Evolutionary conservation across 2,329 filamentous ascomycete genomes (phyloP), one percentile per base, ranked within the genome.

Genomic region (Ophiostoma quercus): DNA sequence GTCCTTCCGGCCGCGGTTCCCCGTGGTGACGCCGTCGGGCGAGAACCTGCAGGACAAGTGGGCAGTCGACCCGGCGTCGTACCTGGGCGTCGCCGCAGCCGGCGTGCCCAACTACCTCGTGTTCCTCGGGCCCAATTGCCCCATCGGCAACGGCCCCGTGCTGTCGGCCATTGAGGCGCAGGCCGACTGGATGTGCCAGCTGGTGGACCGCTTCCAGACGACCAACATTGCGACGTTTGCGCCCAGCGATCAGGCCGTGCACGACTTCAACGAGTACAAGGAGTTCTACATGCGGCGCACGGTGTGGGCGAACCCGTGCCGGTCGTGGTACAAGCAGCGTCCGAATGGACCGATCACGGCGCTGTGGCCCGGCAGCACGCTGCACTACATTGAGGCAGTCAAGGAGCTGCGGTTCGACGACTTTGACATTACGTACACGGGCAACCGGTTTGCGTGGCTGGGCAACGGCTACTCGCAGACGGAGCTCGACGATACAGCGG

Each of bases 131-230:
- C 73, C 73, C 43, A 74, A 74, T 69, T 72, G 69, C 25, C 72
- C 73, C 19, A 70, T 74, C 8, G 72, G 72, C 67, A 73, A 72
- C 67, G 73, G 73, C 2, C 70, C 71, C 12, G 69, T 74, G 11
- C 70, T 73, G 37, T 67, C 69, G 8, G 69, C 70, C 47, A 71
- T 75, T 54, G 72, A 75, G 71, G 72, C 73, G 8, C 71, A 74
- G 68, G 69, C 71, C 65, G 72, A 74, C 74, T 85, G 84, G 78
- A 82, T 84, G 74, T 79, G 81, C 74, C 81, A 83, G 74, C 75
- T 83, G 60, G 79, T 85, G 71, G 80, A 84, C 76, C 79, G 81
- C 43, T 83, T 79, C 75, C 83, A 85, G 76, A 84, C 80, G 1
- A 77, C 82, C 74, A 80, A 82, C 75, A 82, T 85, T 67, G 75